Conservation (phyloP, 345 rosid species). For the Cardamine resedifolia region DNA sequence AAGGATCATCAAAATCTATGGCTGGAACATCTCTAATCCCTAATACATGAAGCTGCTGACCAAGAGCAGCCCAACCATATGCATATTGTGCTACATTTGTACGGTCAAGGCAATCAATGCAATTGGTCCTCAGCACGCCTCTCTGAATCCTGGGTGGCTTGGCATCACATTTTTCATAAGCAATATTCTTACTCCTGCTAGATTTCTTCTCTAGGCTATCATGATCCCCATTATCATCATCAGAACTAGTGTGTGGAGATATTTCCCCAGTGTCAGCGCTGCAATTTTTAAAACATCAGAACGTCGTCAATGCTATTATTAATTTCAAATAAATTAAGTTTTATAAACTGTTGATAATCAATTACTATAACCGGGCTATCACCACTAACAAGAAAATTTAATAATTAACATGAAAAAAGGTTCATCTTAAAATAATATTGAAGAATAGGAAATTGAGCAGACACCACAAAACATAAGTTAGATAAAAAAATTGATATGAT, state of each 20-base stretch:
- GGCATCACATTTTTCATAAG: constrained; percentile 47
- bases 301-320: neutral
- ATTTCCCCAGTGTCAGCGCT: constrained; percentile 41
- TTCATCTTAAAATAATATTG: neutral
- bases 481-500: neutral
- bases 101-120: constrained; percentile 94
- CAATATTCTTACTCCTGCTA: constrained; percentile 39
- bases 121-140: constrained; percentile 89
- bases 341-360: neutral
- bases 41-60: constrained; percentile 72
- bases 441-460: neutral
- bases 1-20: constrained; percentile 69
- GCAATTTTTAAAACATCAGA: neutral
- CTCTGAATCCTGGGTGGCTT: constrained; percentile 62
- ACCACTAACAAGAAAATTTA: neutral
- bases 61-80: constrained; percentile 90
- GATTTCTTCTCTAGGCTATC: constrained; percentile 42
- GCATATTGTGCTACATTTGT: constrained; percentile 97
- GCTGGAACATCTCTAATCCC: constrained; percentile 54
- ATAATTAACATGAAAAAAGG: neutral
- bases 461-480: constrained; percentile 1
- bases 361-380: neutral
- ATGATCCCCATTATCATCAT: constrained; percentile 44
- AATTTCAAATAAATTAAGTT: neutral
- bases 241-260: constrained; percentile 33